Conservation (phyloP, 2,329 filamentous ascomycete genomes). For the Xenoacremonium recifei region DNA sequence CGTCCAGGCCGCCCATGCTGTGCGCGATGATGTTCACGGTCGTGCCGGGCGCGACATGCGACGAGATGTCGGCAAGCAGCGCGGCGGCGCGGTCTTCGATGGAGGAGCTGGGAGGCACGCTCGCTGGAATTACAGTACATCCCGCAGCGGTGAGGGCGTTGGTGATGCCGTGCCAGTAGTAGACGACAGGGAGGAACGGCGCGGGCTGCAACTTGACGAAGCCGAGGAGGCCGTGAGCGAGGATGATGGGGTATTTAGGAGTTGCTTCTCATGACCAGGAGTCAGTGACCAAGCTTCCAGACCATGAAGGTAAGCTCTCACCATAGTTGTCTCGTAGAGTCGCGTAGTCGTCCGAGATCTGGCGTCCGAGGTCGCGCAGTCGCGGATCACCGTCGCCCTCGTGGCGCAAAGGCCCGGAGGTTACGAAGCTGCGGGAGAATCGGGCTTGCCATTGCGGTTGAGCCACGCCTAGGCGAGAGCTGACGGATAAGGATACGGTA, state of each 20-base stretch:
- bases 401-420: conserved; percentile 8
- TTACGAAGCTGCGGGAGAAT: conserved; percentile 13
- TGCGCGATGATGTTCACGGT: conserved; percentile 76
- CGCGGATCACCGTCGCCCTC: conserved; percentile 34
- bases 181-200: conserved; percentile 52
- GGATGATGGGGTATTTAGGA: conserved; percentile 61
- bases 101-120: conserved; percentile 59
- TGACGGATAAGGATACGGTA: too few relatives aligned
- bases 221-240: conserved; percentile 64
- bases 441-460: conserved; percentile 5
- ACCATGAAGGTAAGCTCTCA: conserved; percentile 22
- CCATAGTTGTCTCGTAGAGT: conserved; percentile 44
- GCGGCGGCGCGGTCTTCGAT: conserved; percentile 60
- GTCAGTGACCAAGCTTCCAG: neutral
- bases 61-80: conserved; percentile 54
- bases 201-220: conserved; percentile 57
- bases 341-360: conserved; percentile 48
- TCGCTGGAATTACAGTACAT: conserved; percentile 56
- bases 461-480: too few relatives aligned
- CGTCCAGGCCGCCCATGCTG: conserved; percentile 65
- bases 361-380: conserved; percentile 37
- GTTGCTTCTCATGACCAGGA: conserved; percentile 38
- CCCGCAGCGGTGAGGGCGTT: conserved; percentile 54
- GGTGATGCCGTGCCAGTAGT: conserved; percentile 65
- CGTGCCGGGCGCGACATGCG: conserved; percentile 31